These are phyloP conservation scores for Gelatoporia subvermispora DNA, from an alignment of 768 basidiomycete genomes.

Conservation along the genomic window DNA sequence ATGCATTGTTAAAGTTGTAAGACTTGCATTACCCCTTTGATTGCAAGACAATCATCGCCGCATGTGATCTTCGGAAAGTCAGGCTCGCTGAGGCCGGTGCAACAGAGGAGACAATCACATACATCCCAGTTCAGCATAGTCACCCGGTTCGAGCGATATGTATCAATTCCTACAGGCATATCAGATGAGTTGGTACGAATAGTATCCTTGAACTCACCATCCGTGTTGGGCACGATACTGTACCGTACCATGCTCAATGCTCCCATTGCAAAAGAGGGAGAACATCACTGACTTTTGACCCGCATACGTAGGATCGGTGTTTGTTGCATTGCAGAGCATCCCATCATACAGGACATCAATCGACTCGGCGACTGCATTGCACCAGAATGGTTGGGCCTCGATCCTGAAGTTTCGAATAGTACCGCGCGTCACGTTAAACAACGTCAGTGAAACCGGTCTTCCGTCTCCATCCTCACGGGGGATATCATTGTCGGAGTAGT, in stretches of 20 bases:
- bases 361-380: constrained; percentile 51
- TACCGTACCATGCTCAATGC: background rate
- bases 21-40: constrained; percentile 43
- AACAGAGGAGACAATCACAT: background rate
- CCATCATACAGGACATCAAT: constrained; percentile 47
- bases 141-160: constrained; percentile 46
- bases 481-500: constrained; percentile 34
- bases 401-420: constrained; percentile 46
- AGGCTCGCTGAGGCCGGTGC: background rate
- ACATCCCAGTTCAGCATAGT: constrained; percentile 52
- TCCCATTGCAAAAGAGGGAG: background rate
- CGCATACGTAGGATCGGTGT: constrained; percentile 43
- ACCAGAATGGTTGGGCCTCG: constrained; percentile 56
- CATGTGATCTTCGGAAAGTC: constrained; percentile 35
- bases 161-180: constrained; percentile 42
- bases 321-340: constrained; percentile 56
- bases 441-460: constrained; percentile 50
- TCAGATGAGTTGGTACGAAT: background rate
- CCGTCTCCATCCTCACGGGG: constrained; percentile 51
- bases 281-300: constrained; percentile 39
- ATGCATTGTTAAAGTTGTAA: background rate
- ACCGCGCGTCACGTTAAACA: constrained; percentile 40
- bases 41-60: constrained; percentile 58
- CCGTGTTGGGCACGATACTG: constrained; percentile 56
- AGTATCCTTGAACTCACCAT: constrained; percentile 30